Base-by-base conservation (phyloP, 371 early-diverging fungal genomes). In the Mortierella sp. region DNA sequence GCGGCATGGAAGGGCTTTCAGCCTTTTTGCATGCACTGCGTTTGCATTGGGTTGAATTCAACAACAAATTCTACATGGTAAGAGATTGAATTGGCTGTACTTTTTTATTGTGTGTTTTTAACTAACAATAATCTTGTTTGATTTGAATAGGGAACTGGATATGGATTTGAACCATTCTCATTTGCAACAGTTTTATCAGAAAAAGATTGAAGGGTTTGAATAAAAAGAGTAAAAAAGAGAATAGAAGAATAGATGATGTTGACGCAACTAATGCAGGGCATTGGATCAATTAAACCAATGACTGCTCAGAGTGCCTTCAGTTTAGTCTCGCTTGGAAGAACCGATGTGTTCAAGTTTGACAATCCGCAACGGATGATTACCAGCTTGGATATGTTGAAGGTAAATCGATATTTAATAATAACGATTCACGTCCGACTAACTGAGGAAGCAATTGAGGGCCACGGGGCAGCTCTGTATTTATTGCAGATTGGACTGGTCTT, bases 11-110 rank as follows among this genome's bases (percentile, higher is more conserved):
- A 87, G 99, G 99, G 8, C 86, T 99, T 13, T 96, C 96, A 61
- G 98, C 99, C 2, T 99, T 98, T 87, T 86, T 99, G 79, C 99
- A 99, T 86, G 99, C 99, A 1, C 90, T 99, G 40, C 96, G 99
- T 92, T 90, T 99, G 67, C 99, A 99, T 86, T 99, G 99, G 99
- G 86, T 99, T 60, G 99, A 99, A 87, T 99, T 99, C 86, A 96
- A 99, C 84, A 92, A 91, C 85, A 99, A 99, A 87, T 99, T 99
- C 84, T 99, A 98, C 83, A 88, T 87, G 23, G 72, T 72, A 56
- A 49, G 49, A 17, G 37, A 47, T 31, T 40, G 5, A 7, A 28
- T 45, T 51, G 22, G 5, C 23, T 59, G 22, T 34, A 26, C 5
- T 17, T 47, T 12, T 60, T 15, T 0, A 45, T 1, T 60, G n/a